Base-by-base conservation (phyloP, 768 basidiomycete species). In the Amanita exitialis region DNA sequence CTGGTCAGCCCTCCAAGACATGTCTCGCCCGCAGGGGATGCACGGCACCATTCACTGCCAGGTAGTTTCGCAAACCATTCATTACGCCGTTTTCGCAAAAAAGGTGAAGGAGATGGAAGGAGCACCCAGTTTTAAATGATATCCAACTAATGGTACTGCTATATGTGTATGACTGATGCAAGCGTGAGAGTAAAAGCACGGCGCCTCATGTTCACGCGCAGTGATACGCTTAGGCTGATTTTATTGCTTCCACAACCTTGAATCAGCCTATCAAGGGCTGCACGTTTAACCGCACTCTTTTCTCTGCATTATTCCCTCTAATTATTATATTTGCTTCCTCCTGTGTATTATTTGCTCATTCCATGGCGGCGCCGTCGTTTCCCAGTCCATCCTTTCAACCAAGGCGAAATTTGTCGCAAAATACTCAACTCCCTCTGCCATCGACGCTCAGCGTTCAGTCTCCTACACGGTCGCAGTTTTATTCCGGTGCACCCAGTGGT, bases 351-450 rank as follows among this genome's bases (percentile, higher is more conserved):
- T 42, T 43, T 43, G 20, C 16, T n/a, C 28, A n/a, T 13, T 20
- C 44, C 47, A 58, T 59, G 59, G 53, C 64, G 15, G 57, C 61
- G 51, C 53, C 56, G 48, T 57, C 59, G 44, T 57, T 57, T 41
- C 56, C 54, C 49, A 60, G 54, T 34, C 60, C 56, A 47, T 58
- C 62, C 53, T 52, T 56, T 38, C 55, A 53, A 48, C 28, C 54
- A 51, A 58, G 61, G 32, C 61, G 61, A 32, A 60, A 62, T 42
- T 66, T 62, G 5, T 13, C 20, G 6, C 53, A 59, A 36, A 57
- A 60, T 53, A 60, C 60, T 8, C 67, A 66, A 47, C 64, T 70
- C 21, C 69, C 66, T 6, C 57, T 70, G 18, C 69, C 70, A 1
- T 63, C 63, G 30, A 58, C 67, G 1, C 62, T 72, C 37, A 66